Percentiles rank a stretch among this genome's conserved stretches.
Conservation (phyloP, 371 early-diverging fungal species). For the Mucor circinelloides region DNA sequence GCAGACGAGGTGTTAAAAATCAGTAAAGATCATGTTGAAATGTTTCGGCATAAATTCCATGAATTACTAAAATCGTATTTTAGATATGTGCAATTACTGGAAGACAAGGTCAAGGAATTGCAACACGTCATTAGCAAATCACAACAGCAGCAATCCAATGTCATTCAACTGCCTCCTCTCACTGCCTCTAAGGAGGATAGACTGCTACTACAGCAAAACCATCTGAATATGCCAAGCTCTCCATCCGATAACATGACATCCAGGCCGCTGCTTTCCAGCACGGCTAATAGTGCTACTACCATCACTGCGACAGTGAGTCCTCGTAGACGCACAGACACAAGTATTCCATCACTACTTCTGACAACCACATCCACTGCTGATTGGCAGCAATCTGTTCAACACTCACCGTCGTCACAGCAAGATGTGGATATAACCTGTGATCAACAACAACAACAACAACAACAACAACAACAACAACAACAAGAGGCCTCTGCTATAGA, state of each 20-base stretch:
- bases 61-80: not conserved
- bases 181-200: not conserved
- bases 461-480: too few species aligned
- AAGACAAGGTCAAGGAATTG: constrained; percentile 27
- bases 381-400: not conserved
- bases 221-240: not conserved
- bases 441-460: not conserved
- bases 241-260: not conserved
- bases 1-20: constrained; percentile 29
- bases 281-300: not conserved
- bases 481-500: constrained; percentile 1
- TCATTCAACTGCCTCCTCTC: constrained; percentile 5
- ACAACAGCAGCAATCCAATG: constrained; percentile 10
- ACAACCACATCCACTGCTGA: not conserved
- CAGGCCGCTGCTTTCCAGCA: not conserved
- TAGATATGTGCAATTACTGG: constrained; percentile 30
- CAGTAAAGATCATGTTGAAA: constrained; percentile 8
- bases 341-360: not conserved
- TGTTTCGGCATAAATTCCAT: not conserved
- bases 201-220: not conserved
- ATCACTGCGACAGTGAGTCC: not conserved
- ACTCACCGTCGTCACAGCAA: not conserved
- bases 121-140: constrained; percentile 15
- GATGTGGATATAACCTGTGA: not conserved
- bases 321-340: not conserved